These are phyloP conservation scores for Apostasia shenzhenica DNA, from an alignment of 106 monocot species.

Conservation along the genomic window DNA sequence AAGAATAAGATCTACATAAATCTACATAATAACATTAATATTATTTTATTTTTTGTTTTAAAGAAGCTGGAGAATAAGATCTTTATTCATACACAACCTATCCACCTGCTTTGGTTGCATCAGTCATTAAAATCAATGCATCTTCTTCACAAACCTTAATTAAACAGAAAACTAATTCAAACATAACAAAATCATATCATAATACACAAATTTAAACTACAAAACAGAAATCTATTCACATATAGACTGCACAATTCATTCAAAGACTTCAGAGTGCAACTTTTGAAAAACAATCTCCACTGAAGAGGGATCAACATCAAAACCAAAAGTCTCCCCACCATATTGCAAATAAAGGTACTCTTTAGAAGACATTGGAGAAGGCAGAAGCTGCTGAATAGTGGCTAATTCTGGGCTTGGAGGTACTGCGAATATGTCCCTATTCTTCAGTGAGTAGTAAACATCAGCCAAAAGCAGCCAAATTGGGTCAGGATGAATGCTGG, in stretches of 20 bases:
- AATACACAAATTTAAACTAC: too few species aligned
- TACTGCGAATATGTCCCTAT: conserved; percentile 19
- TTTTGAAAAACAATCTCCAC: conserved; percentile 52
- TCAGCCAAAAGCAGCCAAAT: conserved; percentile 93
- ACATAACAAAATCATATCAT: too few species aligned
- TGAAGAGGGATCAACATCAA: conserved; percentile 52
- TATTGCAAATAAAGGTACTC: conserved; percentile 71
- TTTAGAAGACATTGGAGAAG: conserved; percentile 46
- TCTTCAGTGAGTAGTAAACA: conserved; percentile 55
- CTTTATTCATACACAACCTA: too few species aligned
- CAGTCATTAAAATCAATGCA: too few species aligned
- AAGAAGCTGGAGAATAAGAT: too few species aligned
- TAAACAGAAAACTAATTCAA: too few species aligned
- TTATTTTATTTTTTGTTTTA: too few species aligned
- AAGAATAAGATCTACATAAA: too few species aligned
- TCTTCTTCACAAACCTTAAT: too few species aligned
- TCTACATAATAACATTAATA: too few species aligned
- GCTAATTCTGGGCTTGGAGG: conserved; percentile 31
- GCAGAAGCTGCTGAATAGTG: conserved; percentile 45
- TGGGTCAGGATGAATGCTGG: conserved; percentile 68
- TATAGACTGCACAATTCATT: neutral
- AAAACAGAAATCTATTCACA: neutral
- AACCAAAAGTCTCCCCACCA: conserved; percentile 47
- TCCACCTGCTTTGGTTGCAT: too few species aligned
- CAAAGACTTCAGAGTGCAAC: conserved; percentile 26